Evolutionary conservation across 192 early-diverging fungal genomes (phyloP).

Genomic region (Rhizophagus sp.): DNA sequence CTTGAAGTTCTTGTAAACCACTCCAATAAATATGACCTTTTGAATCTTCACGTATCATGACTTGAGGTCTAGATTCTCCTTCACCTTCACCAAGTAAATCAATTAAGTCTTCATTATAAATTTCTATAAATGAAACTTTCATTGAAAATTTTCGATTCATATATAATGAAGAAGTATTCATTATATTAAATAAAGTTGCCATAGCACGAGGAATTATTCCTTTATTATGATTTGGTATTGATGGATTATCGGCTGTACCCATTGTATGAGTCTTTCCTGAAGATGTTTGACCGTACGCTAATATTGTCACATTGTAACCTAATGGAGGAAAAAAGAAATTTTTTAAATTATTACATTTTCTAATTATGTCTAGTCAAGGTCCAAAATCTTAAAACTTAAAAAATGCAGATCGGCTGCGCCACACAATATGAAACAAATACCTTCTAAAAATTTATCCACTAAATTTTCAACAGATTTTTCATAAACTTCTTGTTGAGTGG

Average conservation of each 20-base stretch:
- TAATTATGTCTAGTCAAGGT: no score
- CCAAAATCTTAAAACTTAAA: no score
- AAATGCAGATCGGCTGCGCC: background rate
- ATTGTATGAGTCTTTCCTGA: conserved; percentile 97
- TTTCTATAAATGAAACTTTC: conserved; percentile 89
- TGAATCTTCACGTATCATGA: conserved; percentile 83
- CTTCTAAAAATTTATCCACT: conserved; percentile 51
- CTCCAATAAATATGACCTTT: conserved; percentile 86
- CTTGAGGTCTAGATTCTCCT: conserved; percentile 56
- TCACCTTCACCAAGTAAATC: conserved; percentile 77
- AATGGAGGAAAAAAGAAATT: background rate
- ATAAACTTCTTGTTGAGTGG: conserved; percentile 65
- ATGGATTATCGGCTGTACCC: conserved; percentile 65
- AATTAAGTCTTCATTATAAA: conserved; percentile 96
- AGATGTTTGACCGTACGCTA: conserved; percentile 94
- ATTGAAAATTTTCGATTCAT: conserved; percentile 43
- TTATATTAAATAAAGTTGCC: conserved; percentile 55
- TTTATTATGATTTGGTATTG: conserved; percentile 38
- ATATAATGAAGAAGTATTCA: conserved; percentile 30
- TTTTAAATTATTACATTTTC: background rate
- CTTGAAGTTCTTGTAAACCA: conserved; percentile 78
- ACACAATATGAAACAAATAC: conserved; percentile 31
- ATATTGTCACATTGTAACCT: conserved; percentile 94
- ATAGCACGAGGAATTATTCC: conserved; percentile 79
- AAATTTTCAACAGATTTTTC: conserved; percentile 41